Conservation (phyloP, 805 yeast genomes). For the Cyberlindnera euphorbiae region DNA sequence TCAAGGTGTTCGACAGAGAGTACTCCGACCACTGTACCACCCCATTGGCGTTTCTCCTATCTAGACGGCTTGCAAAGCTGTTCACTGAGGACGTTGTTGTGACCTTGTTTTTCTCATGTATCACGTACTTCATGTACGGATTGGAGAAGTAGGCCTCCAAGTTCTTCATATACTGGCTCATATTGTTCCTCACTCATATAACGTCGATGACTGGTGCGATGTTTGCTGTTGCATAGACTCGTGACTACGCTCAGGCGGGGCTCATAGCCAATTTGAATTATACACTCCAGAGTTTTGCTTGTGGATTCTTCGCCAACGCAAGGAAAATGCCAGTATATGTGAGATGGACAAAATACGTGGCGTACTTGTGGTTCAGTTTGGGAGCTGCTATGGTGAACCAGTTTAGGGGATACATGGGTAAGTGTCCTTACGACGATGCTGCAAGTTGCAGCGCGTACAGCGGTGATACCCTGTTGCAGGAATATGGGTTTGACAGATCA, state of each 20-base stretch:
- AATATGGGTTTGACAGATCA: slow-evolving; percentile 51
- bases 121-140: slow-evolving; percentile 78
- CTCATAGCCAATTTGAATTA: slow-evolving; percentile 23
- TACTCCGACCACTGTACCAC: slow-evolving; percentile 65
- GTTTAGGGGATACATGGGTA: slow-evolving; percentile 57
- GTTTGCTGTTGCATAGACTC: slow-evolving; percentile 25
- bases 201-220: slow-evolving; percentile 55
- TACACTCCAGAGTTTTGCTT: slow-evolving; percentile 64
- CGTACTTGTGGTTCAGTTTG: slow-evolving; percentile 75
- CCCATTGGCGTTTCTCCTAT: slow-evolving; percentile 59
- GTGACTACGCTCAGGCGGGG: slow-evolving; percentile 24
- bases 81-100: slow-evolving; percentile 66
- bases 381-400: slow-evolving; percentile 65
- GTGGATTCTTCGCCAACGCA: slow-evolving; percentile 77
- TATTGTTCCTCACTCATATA: slow-evolving; percentile 50
- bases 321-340: slow-evolving; percentile 78
- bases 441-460: slow-evolving; percentile 41
- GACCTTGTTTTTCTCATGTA: slow-evolving; percentile 51
- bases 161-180: slow-evolving; percentile 62
- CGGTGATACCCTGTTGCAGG: slow-evolving; percentile 49
- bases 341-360: slow-evolving; percentile 74
- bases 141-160: slow-evolving; percentile 39
- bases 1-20: slow-evolving; percentile 63
- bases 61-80: slow-evolving; percentile 65
- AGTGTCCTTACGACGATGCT: slow-evolving; percentile 38